These are phyloP conservation scores for Thraustochytrium sp. DNA, from an alignment of 352 stramenopile species.

Conservation along the genomic window DNA sequence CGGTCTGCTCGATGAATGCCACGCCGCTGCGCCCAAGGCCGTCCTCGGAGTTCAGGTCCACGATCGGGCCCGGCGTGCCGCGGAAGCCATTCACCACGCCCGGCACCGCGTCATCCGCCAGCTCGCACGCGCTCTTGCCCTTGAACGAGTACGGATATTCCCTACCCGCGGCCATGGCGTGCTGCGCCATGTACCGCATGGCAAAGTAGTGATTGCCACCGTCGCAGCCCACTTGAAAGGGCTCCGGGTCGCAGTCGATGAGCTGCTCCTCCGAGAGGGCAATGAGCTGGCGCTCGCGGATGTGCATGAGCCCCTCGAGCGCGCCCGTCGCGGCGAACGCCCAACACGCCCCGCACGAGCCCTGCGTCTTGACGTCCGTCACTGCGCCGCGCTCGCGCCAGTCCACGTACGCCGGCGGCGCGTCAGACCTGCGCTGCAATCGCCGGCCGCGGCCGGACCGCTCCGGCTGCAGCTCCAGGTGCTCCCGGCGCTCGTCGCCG, in stretches of 20 bases:
- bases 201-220: constrained; percentile 78
- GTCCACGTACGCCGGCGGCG: constrained; percentile 18
- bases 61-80: constrained; percentile 36
- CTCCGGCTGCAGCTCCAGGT: neutral
- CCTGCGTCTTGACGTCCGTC: constrained; percentile 83
- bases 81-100: constrained; percentile 48
- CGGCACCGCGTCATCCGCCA: constrained; percentile 40
- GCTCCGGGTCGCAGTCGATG: constrained; percentile 75
- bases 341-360: constrained; percentile 84
- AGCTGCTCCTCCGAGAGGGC: constrained; percentile 79
- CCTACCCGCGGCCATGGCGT: constrained; percentile 79
- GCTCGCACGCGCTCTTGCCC: constrained; percentile 55
- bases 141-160: constrained; percentile 85
- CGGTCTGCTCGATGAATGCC: constrained; percentile 60
- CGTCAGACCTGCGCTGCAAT: neutral
- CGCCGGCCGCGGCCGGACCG: neutral
- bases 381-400: constrained; percentile 45
- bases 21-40: constrained; percentile 60
- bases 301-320: constrained; percentile 68
- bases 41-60: constrained; percentile 6
- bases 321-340: constrained; percentile 74
- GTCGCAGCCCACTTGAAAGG: constrained; percentile 65
- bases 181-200: constrained; percentile 71
- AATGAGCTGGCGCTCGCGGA: constrained; percentile 65
- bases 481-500: no score